These are phyloP conservation scores for Solanum appendiculatum DNA, from an alignment of 257 asterid species.

Conservation along the genomic window DNA sequence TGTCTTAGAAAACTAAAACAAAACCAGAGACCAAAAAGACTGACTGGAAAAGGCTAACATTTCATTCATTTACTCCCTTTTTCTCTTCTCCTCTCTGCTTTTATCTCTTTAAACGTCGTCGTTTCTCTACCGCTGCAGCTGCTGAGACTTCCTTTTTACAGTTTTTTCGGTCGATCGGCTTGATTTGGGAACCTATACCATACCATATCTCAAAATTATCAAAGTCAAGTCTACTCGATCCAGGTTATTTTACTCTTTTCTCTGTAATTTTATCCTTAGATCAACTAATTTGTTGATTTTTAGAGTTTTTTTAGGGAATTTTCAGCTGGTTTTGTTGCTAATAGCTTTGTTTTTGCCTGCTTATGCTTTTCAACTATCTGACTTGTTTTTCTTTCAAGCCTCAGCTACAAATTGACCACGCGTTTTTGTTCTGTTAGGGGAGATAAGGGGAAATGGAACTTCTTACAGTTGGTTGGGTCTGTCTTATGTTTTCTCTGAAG, in stretches of 20 bases:
- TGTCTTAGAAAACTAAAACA: not conserved
- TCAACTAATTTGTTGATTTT: conserved; percentile 5
- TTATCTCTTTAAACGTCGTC: conserved; percentile 18
- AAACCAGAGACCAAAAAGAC: not conserved
- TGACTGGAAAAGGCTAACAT: not conserved
- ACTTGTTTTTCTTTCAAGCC: not conserved
- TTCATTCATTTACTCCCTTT: not conserved
- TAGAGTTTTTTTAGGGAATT: not conserved
- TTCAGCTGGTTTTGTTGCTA: not conserved
- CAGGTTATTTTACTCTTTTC: conserved; percentile 24
- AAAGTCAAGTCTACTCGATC: conserved; percentile 40
- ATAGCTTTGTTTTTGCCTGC: not conserved
- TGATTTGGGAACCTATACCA: not conserved
- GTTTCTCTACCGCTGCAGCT: conserved; percentile 8
- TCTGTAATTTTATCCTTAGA: not conserved
- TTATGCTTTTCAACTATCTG: not conserved
- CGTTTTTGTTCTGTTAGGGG: not conserved
- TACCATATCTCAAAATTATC: not conserved
- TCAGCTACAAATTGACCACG: not conserved
- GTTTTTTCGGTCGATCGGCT: conserved; percentile 12
- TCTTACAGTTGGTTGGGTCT: not conserved
- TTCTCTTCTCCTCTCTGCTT: not conserved
- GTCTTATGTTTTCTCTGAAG: not conserved
- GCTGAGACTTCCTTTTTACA: conserved; percentile 4
- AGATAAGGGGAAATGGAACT: not conserved